A percentile compares a stretch with the other conserved stretches of the same genome.
Evolutionary conservation across 495 filamentous ascomycete genomes (phyloP).

Genomic region (Astrothelium macrocarpum): DNA sequence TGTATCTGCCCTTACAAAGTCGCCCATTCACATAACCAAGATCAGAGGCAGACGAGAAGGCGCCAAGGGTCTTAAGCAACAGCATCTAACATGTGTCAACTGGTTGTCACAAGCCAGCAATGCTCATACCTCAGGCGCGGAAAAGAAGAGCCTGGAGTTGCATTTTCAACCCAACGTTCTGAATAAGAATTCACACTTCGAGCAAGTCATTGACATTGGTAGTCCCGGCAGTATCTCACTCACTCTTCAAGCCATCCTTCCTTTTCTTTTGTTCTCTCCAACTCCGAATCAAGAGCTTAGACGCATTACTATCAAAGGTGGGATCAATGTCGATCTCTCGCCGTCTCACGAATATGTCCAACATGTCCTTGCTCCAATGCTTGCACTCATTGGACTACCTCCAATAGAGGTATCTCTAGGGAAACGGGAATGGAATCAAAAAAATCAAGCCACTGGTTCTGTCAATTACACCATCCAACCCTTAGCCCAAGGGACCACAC

Average conservation of each 20-base stretch:
- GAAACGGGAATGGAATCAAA: slow-evolving; percentile 58
- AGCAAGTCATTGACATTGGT: slow-evolving; percentile 13
- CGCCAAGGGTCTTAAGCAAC: slow-evolving; percentile 57
- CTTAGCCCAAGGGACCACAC: slow-evolving; percentile 36
- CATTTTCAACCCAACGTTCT: slow-evolving; percentile 23
- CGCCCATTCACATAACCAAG: slow-evolving; percentile 54
- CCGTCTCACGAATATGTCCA: slow-evolving; percentile 67
- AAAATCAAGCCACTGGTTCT: slow-evolving; percentile 35
- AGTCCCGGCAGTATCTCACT: slow-evolving; percentile 46
- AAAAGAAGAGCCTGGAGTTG: slow-evolving; percentile 32
- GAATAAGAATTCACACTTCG: slow-evolving; percentile 7
- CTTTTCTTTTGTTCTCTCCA: slow-evolving; percentile 55
- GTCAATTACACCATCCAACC: slow-evolving; percentile 54
- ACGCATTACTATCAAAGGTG: slow-evolving; percentile 56
- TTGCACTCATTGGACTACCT: slow-evolving; percentile 54
- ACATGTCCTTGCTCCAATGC: slow-evolving; percentile 63
- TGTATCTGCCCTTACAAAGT: slow-evolving; percentile 56
- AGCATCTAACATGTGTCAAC: slow-evolving; percentile 60
- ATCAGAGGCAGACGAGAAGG: slow-evolving; percentile 59
- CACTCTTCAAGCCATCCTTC: slow-evolving; percentile 76
- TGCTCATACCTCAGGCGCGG: slow-evolving; percentile 47
- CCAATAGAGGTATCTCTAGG: slow-evolving; percentile 45
- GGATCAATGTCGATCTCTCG: slow-evolving; percentile 66
- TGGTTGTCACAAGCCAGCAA: slow-evolving; percentile 55
- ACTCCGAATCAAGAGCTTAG: slow-evolving; percentile 15